A percentile compares a stretch with the other conserved stretches of the same genome.
These are phyloP conservation scores for Epichloe elymi DNA, from an alignment of 2,329 filamentous ascomycete species.

Conservation along the genomic window DNA sequence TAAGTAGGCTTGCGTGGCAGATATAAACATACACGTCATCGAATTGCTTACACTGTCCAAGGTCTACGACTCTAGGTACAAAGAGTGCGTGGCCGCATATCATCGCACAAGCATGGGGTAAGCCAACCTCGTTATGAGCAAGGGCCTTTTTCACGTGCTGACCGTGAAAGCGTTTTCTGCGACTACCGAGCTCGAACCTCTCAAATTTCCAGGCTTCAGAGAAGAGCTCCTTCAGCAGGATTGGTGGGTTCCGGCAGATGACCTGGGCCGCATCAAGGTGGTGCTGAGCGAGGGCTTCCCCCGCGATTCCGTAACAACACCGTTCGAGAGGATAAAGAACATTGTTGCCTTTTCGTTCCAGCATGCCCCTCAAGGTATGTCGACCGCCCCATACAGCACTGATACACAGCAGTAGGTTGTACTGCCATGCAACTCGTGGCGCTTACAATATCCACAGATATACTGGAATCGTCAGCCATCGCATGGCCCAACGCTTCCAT, in stretches of 20 bases:
- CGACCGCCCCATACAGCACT: background rate
- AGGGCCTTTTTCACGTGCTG: background rate
- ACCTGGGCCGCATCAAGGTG: slow-evolving; percentile 62
- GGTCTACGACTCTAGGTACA: slow-evolving; percentile 41
- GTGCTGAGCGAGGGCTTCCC: slow-evolving; percentile 59
- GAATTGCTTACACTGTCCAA: slow-evolving; percentile 15
- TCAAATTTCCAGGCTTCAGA: slow-evolving; percentile 63
- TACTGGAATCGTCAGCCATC: slow-evolving; percentile 60
- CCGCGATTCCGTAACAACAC: slow-evolving; percentile 34
- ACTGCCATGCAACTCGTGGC: background rate
- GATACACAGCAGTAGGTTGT: background rate
- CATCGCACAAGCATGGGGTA: slow-evolving; percentile 32
- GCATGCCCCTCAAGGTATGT: slow-evolving; percentile 63
- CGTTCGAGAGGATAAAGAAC: slow-evolving; percentile 57
- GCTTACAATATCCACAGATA: slow-evolving; percentile 28
- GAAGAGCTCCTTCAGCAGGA: slow-evolving; percentile 53
- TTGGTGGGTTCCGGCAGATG: slow-evolving; percentile 59
- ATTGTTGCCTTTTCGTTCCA: slow-evolving; percentile 72
- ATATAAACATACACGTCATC: too few relatives aligned
- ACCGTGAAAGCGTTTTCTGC: slow-evolving; percentile 33
- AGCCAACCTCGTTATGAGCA: slow-evolving; percentile 12
- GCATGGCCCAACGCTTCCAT: slow-evolving; percentile 67
- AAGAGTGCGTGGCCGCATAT: slow-evolving; percentile 37
- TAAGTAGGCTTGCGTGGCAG: slow-evolving; percentile 17
- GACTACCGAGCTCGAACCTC: slow-evolving; percentile 43